These are phyloP conservation scores for Fusarium globosum DNA, from an alignment of 2,329 filamentous ascomycete species.

Conservation along the genomic window DNA sequence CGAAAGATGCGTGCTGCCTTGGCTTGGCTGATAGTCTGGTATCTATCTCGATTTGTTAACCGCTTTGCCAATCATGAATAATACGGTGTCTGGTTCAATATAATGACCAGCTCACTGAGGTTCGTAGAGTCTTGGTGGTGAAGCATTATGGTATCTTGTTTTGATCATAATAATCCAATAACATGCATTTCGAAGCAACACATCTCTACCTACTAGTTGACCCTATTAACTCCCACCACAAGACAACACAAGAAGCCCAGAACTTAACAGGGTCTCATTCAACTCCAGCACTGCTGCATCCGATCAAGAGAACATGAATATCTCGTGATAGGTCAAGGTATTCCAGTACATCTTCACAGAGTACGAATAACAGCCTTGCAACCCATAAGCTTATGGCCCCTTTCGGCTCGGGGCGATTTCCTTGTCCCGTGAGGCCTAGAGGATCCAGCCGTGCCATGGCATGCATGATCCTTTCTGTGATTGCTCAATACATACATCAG, in stretches of 20 bases:
- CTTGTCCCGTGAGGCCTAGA: conserved; percentile 1
- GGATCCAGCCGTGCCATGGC: conserved; percentile 16
- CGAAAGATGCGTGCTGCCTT: conserved; percentile 2
- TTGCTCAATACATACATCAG: conserved; percentile 8
- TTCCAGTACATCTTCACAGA: neutral
- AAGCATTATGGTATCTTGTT: neutral
- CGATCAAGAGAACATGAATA: conserved; percentile 7
- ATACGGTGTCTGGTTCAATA: neutral
- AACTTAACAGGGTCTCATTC: neutral
- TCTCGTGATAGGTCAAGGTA: conserved; percentile 1
- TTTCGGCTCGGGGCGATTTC: conserved; percentile 30
- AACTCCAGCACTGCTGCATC: neutral
- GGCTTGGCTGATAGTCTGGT: neutral
- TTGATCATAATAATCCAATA: neutral
- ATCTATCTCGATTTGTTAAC: neutral
- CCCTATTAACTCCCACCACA: conserved; percentile 12
- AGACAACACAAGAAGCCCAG: neutral
- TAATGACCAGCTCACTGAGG: neutral
- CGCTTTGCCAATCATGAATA: neutral
- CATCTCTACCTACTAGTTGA: neutral
- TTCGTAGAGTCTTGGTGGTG: neutral
- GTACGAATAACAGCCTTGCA: conserved; percentile 2
- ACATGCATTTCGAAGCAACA: neutral
- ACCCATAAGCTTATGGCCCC: conserved; percentile 11
- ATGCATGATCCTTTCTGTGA: conserved; percentile 2